Conservation (phyloP, 2,329 filamentous ascomycete species). For the Tolypocladium tropicale region DNA sequence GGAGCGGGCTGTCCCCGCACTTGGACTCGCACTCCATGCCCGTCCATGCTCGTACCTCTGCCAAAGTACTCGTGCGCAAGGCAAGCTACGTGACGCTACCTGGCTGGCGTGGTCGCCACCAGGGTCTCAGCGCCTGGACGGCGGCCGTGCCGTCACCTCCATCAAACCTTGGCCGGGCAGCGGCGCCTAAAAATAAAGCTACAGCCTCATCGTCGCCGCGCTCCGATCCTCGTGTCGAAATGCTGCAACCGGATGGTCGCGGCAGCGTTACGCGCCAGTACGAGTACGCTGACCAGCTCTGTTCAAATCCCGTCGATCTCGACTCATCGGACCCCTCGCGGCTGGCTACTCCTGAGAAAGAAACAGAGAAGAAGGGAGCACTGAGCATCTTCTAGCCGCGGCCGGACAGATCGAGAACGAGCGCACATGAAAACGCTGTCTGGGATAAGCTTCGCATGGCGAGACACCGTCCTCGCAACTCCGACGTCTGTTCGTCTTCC, state of each 20-base stretch:
- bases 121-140: neutral
- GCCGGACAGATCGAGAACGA: neutral
- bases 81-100: no score
- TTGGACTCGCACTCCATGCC: no score
- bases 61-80: no score
- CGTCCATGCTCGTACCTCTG: no score
- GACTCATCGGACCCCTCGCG: no score
- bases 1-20: neutral
- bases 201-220: neutral
- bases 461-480: neutral
- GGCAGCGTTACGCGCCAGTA: neutral
- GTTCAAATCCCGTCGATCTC: no score
- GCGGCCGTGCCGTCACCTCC: neutral
- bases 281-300: no score
- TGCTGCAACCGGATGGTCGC: neutral
- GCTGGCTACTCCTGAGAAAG: neutral
- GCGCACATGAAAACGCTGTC: neutral
- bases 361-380: neutral
- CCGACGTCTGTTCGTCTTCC: neutral
- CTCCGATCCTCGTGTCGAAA: neutral
- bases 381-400: neutral
- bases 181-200: neutral
- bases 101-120: neutral
- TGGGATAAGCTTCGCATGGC: neutral
- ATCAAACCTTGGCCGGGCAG: neutral